Conservation (phyloP, 2,329 filamentous ascomycete genomes). For the Botrytis squamosa region DNA sequence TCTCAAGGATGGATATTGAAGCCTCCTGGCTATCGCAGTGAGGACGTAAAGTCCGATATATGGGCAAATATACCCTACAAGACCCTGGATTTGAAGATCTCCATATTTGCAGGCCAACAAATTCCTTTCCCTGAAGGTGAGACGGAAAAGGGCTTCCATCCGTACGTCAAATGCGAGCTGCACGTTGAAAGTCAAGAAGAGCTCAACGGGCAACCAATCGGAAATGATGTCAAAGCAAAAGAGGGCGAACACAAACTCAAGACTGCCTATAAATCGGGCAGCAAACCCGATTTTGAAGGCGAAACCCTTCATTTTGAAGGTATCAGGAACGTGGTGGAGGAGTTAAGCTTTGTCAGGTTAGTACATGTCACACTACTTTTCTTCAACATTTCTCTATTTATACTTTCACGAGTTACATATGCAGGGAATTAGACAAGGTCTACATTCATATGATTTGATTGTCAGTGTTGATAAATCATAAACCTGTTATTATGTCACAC, state of each 20-base stretch:
- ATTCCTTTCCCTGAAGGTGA: slow-evolving; percentile 64
- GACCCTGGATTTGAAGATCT: slow-evolving; percentile 67
- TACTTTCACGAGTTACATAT: background rate
- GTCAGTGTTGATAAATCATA: background rate
- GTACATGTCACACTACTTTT: slow-evolving; percentile 37
- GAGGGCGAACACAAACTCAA: slow-evolving; percentile 59
- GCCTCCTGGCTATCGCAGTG: slow-evolving; percentile 66
- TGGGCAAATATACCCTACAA: slow-evolving; percentile 42
- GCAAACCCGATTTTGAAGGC: slow-evolving; percentile 62
- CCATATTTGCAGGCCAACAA: slow-evolving; percentile 73
- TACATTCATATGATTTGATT: background rate
- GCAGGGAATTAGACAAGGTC: slow-evolving; percentile 2
- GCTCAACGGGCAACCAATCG: slow-evolving; percentile 37
- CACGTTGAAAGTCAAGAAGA: slow-evolving; percentile 66
- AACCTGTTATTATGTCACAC: background rate
- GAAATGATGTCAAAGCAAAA: slow-evolving; percentile 51
- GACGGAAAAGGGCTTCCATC: slow-evolving; percentile 56
- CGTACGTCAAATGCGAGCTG: slow-evolving; percentile 75
- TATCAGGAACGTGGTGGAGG: slow-evolving; percentile 59
- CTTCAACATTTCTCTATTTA: slow-evolving; percentile 15
- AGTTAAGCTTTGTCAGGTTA: slow-evolving; percentile 72
- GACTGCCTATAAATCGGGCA: slow-evolving; percentile 55
- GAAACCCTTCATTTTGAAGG: slow-evolving; percentile 58
- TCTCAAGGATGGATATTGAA: slow-evolving; percentile 84
- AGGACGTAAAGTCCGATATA: slow-evolving; percentile 31